Base-by-base conservation (phyloP, 148 eudicot genomes). In the Pharnaceum exiguum region DNA sequence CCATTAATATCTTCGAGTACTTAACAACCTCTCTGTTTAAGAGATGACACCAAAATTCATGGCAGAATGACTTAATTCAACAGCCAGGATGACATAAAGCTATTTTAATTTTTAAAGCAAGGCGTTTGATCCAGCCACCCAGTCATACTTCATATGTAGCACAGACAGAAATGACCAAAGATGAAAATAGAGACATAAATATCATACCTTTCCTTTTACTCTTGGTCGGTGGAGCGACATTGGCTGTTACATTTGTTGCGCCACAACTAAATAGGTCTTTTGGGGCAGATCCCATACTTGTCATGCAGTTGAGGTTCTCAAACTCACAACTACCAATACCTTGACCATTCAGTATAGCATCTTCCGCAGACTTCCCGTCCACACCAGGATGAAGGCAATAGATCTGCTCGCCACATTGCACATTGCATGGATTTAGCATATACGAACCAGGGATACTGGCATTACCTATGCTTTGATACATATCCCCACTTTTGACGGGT, bases 351-450 rank as follows among this genome's bases (percentile, higher is more conserved):
- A 77, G 46, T 1, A 52, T 60, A 2, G 46, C 61, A 36, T 43
- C 74, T 46, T 75, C 90, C n/a, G 53, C 77, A 40, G 55, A 52
- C 57, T 66, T 76, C 19, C 77, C 87, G 31, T 73, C 79, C 7
- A 69, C 19, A 29, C 76, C 78, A 2, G 79, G 73, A 27, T 79
- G 77, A 55, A 75, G 81, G 67, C 97, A 90, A 60, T 84, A 78
- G 39, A 76, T 67, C 72, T 76, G 93, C 73, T 90, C 87, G 51
- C 69, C 72, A 66, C 91, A 75, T 57, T 74, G 91, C 64, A 77
- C 63, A 62, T 89, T 85, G 65, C 99, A 90, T 0, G 95, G 79
- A 72, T 79, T 79, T 68, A 82, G 57, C 63, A 77, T 66, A 65
- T 78, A 82, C 23, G 81, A 75, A 28, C 85, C 82, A 24, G 79